Conservation (phyloP, 2,329 filamentous ascomycete genomes). For the Diaporthe humulicola region DNA sequence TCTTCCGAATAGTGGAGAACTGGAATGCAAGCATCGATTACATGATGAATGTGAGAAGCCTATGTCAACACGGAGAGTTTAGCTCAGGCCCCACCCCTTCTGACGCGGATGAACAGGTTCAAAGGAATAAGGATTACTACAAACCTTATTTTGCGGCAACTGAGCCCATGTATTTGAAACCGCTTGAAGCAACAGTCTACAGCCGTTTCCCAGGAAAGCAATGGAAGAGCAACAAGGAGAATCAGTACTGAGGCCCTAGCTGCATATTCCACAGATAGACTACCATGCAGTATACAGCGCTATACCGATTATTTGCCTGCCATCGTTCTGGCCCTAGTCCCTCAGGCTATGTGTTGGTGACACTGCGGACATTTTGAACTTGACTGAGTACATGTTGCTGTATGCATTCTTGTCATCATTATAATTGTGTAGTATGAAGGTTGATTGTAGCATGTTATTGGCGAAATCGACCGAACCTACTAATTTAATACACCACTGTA, state of each 20-base stretch:
- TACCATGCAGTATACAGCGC: not conserved
- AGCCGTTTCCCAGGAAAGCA: not conserved
- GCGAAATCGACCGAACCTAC: too few relatives aligned
- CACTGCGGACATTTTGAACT: not conserved
- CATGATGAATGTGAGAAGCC: not conserved
- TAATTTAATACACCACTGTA: too few relatives aligned
- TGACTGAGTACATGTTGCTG: not conserved
- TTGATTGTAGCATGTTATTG: too few relatives aligned
- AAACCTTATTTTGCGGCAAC: not conserved
- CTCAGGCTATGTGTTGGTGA: not conserved
- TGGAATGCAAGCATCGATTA: not conserved
- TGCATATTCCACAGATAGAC: not conserved
- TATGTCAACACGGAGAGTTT: too few relatives aligned
- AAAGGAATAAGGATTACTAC: slow-evolving; percentile 6
- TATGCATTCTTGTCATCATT: not conserved
- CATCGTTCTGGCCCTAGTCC: too few relatives aligned
- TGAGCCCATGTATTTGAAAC: slow-evolving; percentile 8
- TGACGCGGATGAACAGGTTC: not conserved
- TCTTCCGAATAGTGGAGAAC: slow-evolving; percentile 4
- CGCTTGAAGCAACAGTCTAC: not conserved
- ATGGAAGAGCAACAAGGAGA: not conserved
- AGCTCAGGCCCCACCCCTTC: not conserved
- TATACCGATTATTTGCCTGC: not conserved
- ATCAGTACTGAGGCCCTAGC: not conserved
- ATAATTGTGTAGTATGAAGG: not conserved